Evolutionary conservation across 441 rosid species (phyloP).

Genomic region (Aleurites moluccanus): DNA sequence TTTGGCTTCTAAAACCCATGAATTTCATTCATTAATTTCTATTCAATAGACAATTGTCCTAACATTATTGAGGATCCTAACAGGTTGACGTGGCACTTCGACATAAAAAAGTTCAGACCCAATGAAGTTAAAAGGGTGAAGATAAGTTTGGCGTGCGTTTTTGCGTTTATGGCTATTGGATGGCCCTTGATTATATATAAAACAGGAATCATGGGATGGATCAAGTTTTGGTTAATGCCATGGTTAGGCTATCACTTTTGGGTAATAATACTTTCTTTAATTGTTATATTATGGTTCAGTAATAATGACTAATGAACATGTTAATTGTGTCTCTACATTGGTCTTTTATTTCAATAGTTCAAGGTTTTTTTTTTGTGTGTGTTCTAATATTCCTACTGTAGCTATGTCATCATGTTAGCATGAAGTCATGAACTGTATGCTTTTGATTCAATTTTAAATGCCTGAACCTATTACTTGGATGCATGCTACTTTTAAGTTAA

Average conservation of each 20-base stretch:
- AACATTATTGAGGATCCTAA: constrained; percentile 18
- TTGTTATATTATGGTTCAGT: constrained; percentile 10
- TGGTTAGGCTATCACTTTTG: constrained; percentile 97
- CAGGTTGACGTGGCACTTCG: constrained; percentile 86
- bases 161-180: constrained; percentile 84
- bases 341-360: not conserved
- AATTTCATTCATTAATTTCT: constrained; percentile 5
- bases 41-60: constrained; percentile 14
- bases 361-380: not conserved
- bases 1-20: constrained; percentile 20
- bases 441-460: not conserved
- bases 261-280: constrained; percentile 47
- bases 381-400: not conserved
- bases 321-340: not conserved
- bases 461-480: not conserved
- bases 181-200: constrained; percentile 87
- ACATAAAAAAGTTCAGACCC: constrained; percentile 77
- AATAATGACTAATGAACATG: not conserved
- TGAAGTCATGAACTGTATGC: not conserved
- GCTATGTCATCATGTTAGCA: not conserved
- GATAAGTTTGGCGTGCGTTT: constrained; percentile 90
- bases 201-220: constrained; percentile 81
- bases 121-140: constrained; percentile 77
- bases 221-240: constrained; percentile 92
- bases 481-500: not conserved